Evolutionary conservation across 148 eudicot genomes (phyloP).

Genomic region (Euryodendron excelsum): DNA sequence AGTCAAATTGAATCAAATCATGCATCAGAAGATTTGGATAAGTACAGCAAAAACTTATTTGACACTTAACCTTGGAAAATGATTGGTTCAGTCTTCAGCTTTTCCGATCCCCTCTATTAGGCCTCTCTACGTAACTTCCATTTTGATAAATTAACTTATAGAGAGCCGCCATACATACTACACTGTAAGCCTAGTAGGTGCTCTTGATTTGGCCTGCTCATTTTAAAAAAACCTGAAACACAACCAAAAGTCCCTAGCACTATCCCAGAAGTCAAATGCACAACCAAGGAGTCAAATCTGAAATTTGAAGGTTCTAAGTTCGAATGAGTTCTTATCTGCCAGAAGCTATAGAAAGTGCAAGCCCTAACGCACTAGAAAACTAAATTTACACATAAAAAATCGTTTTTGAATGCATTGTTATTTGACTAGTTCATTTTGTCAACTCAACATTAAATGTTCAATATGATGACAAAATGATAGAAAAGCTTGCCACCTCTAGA

Average conservation of each 20-base stretch:
- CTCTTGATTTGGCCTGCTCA: not conserved
- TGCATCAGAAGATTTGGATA: not conserved
- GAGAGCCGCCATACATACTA: not conserved
- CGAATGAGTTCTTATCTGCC: not conserved
- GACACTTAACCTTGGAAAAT: not conserved
- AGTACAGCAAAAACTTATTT: not conserved
- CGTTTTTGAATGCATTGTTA: not conserved
- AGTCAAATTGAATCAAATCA: not conserved
- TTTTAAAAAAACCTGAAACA: not conserved
- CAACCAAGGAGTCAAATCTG: not conserved
- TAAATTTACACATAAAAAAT: not conserved
- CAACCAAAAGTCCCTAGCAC: not conserved
- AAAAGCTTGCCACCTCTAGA: not conserved
- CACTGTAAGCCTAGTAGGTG: not conserved
- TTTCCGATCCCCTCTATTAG: not conserved
- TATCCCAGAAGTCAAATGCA: not conserved
- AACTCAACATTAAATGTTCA: not conserved
- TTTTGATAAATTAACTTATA: not conserved
- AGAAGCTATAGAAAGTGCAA: not conserved
- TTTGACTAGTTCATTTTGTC: not conserved
- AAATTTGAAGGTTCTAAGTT: not conserved
- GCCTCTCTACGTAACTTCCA: not conserved
- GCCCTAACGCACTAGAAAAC: not conserved
- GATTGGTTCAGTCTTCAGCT: not conserved
- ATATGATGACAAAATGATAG: not conserved